A percentile compares a stretch with the other conserved stretches of the same genome.
Evolutionary conservation across 768 basidiomycete species (phyloP).

Genomic region (Crucibulum laeve): DNA sequence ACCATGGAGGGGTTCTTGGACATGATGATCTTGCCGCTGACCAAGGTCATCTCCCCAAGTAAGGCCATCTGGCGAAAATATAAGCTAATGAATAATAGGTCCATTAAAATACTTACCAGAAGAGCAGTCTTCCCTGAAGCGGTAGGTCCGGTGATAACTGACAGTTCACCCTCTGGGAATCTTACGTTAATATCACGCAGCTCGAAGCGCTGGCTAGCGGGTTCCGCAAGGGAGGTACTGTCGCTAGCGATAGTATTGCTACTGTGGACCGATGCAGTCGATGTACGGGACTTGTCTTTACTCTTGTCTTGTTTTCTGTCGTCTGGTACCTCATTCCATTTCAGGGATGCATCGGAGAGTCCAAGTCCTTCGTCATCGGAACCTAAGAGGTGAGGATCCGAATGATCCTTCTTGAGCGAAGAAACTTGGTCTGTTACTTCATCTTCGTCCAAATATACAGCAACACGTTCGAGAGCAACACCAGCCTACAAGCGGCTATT

Average conservation of each 20-base stretch:
- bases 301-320: slow-evolving; percentile 15
- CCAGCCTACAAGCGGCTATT: slow-evolving; percentile 33
- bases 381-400: slow-evolving; percentile 14
- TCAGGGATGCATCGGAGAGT: slow-evolving; percentile 54
- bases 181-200: slow-evolving; percentile 59
- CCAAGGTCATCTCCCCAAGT: slow-evolving; percentile 65
- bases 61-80: slow-evolving; percentile 50
- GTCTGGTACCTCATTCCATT: slow-evolving; percentile 53
- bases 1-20: slow-evolving; percentile 58
- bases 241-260: neutral
- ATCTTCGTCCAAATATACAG: slow-evolving; percentile 64
- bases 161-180: slow-evolving; percentile 71
- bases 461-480: slow-evolving; percentile 65
- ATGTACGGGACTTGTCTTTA: slow-evolving; percentile 2
- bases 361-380: slow-evolving; percentile 42
- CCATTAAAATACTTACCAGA: slow-evolving; percentile 37
- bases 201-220: slow-evolving; percentile 50
- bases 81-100: neutral
- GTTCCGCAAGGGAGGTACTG: neutral
- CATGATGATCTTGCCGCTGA: slow-evolving; percentile 50
- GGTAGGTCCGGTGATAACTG: slow-evolving; percentile 74
- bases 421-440: slow-evolving; percentile 67
- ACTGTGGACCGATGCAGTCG: slow-evolving; percentile 4
- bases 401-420: slow-evolving; percentile 42
- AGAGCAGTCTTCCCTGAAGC: slow-evolving; percentile 83